Conservation (phyloP, 2,329 filamentous ascomycete species). For the Sarocladium strictum region DNA sequence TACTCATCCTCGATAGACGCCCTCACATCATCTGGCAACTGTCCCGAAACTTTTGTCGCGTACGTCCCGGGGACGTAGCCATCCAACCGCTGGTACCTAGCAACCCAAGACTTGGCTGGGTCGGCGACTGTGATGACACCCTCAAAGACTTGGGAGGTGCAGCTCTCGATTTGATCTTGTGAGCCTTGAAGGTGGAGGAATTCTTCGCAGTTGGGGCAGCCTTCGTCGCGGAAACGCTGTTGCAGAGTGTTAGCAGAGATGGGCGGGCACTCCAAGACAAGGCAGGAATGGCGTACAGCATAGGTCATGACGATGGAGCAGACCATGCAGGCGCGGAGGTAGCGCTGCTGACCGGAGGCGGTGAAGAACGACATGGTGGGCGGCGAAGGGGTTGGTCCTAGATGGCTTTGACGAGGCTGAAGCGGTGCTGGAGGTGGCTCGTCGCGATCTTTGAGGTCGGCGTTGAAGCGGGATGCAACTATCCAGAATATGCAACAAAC, state of each 20-base stretch:
- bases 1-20: conserved; percentile 57
- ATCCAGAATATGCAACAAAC: conserved; percentile 16
- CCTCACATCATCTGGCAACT: conserved; percentile 61
- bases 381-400: neutral
- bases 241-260: neutral
- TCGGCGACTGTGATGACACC: conserved; percentile 81
- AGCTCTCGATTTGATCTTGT: conserved; percentile 78
- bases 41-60: conserved; percentile 88
- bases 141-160: conserved; percentile 94
- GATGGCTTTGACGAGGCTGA: conserved; percentile 9
- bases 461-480: conserved; percentile 15
- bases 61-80: conserved; percentile 85
- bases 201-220: conserved; percentile 95
- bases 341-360: conserved; percentile 65
- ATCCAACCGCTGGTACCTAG: conserved; percentile 91
- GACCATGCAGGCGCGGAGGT: conserved; percentile 95
- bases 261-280: neutral
- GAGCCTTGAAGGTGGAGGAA: conserved; percentile 79
- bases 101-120: conserved; percentile 84
- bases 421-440: neutral
- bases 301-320: conserved; percentile 90
- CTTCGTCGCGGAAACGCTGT: conserved; percentile 77
- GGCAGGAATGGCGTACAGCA: conserved; percentile 43
- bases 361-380: conserved; percentile 48
- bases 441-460: conserved; percentile 1